Base-by-base conservation (phyloP, 208 protist genomes). In the Wallacemonas sp. region DNA sequence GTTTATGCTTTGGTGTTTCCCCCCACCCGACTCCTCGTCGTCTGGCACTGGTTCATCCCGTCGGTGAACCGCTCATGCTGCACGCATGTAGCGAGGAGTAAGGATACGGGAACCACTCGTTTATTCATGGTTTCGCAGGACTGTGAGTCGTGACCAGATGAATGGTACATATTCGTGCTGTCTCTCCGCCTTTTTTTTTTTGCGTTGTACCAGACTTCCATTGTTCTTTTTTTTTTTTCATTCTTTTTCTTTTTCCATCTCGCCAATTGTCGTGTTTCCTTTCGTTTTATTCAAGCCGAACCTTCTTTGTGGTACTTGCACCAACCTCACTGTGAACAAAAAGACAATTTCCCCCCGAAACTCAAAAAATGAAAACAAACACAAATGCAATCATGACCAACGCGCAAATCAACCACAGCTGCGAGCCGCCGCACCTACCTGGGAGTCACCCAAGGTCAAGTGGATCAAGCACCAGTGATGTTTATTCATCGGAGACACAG, bases 231-330 rank as follows among this genome's bases (percentile, higher is more conserved):
- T 63, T 46, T 44, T 48, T 38, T 33, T 48, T 12, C 39, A 28
- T 63, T 61, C 16, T 41, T 61, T 61, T 4, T 44, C 54, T 61
- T 12, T 22, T 52, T 65, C 39, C 20, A 11, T 41, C 23, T 49
- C 10, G 7, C 22, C 2, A 10, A 2, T 49, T 25, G 3, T 23
- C 39, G 4, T 25, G 36, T 29, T 25, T 31, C 44, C 10, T 44
- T 18, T 48, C 57, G 8, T n/a, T n/a, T n/a, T n/a, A n/a, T n/a
- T n/a, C 22, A 11, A 41, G 10, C 10, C 36, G 36, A 16, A 0
- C 36, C 14, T 48, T 26, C 38, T 33, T 44, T 14, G 3, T 29
- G 10, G 36, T 32, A 12, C 38, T 3, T 25, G 4, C 39, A 14
- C 16, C 32, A 22, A 7, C 36, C 14, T 14, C 36, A 0, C 36